phyloP scores from a whole-genome alignment of 148 eudicot species.

The Vaccinium vitisidaea region DNA sequence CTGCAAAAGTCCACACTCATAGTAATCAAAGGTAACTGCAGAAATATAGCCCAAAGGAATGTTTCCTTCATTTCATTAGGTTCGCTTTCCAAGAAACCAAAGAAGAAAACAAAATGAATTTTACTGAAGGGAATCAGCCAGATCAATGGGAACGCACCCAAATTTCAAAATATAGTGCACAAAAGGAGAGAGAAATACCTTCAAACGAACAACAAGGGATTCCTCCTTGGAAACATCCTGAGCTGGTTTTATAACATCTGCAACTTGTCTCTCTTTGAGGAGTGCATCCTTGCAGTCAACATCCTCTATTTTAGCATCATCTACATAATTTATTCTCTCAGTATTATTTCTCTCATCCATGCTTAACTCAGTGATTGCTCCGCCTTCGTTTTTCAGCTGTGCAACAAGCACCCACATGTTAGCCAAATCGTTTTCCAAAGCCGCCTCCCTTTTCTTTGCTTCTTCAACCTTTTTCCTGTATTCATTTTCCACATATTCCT shows the following conservation, averaged over 20 bases:
- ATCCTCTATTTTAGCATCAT: constrained; percentile 34
- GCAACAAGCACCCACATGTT: constrained; percentile 99
- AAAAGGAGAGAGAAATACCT: constrained; percentile 38
- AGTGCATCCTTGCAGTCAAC: constrained; percentile 37
- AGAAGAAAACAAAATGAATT: neutral
- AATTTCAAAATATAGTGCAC: neutral
- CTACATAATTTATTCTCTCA: constrained; percentile 25
- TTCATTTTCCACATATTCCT: constrained; percentile 67
- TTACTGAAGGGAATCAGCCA: neutral
- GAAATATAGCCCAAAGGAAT: neutral
- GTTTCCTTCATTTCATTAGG: neutral
- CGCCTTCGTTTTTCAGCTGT: constrained; percentile 80
- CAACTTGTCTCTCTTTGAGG: constrained; percentile 44
- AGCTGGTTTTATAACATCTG: constrained; percentile 38
- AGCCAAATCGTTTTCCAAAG: constrained; percentile 91
- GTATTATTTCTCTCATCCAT: constrained; percentile 30
- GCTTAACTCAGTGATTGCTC: constrained; percentile 35
- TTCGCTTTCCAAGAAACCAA: neutral
- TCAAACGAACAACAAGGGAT: constrained; percentile 82
- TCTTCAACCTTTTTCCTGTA: constrained; percentile 75
- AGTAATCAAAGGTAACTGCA: neutral
- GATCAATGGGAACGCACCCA: neutral
- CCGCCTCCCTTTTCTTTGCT: constrained; percentile 72
- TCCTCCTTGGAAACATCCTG: constrained; percentile 60
- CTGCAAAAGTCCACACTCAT: neutral